Evolutionary conservation across 352 stramenopile genomes (phyloP), one percentile per base, ranked within the genome.

Genomic region (Peronospora farinosa): DNA sequence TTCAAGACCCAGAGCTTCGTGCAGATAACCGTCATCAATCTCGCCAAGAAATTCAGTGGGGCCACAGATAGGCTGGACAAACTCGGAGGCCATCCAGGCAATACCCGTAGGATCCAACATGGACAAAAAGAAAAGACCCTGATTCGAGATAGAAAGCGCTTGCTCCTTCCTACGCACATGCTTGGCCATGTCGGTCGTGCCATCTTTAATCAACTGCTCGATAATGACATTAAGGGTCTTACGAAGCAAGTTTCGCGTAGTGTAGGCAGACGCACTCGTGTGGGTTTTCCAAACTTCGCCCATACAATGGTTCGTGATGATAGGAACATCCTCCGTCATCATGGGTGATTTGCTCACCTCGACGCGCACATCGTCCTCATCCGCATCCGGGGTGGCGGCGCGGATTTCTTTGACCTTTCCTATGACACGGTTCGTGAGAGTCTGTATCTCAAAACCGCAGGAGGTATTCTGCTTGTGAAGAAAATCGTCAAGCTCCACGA

Each of bases 21-120:
- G 59, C 8, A 73, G 40, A 4, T 40, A 49, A 2, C 73, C 73
- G 17, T 76, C 68, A 19, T 84, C 73, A 27, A 84, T 74, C 40
- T 80, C 65, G 13, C 71, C 67, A 2, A 79, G 32, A 40, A 66
- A 69, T 8, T 62, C 51, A 3, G 61, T 76, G 0, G 73, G 73
- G 1, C 69, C 67, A 60, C 73, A 84, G 25, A 80, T 80, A 23
- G 73, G 65, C 57, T 84, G 67, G 2, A 81, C 57, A 25, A 72
- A 84, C 52, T 78, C 65, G 23, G 63, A 69, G 0, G 63, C 62
- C 59, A 84, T 67, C 40, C 47, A 63, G 10, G 66, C 68, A 45
- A 84, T 60, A 40, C 70, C 67, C 5, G 63, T 84, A 0, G 68
- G 65, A 33, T 84, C 70, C 10, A 84, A 73, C 11, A 65, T 60